Conservation (phyloP, 345 rosid species). For the Eucalyptus polybractea region DNA sequence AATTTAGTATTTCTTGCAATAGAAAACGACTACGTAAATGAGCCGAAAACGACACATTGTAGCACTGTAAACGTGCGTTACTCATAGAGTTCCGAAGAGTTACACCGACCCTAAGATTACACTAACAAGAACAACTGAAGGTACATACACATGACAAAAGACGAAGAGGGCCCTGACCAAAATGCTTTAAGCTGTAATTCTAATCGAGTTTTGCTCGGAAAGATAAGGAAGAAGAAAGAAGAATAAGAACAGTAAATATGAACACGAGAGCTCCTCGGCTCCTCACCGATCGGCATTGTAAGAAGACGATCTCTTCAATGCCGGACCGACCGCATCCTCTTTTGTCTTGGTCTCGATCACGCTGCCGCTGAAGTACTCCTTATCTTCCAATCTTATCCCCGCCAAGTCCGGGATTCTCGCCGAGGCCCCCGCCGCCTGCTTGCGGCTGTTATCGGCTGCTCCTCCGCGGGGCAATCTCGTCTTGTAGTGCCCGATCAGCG, state of each 20-base stretch:
- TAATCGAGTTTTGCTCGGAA: neutral
- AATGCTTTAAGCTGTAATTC: neutral
- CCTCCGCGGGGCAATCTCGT: slow-evolving; percentile 47
- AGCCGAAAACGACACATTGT: neutral
- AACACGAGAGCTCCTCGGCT: neutral
- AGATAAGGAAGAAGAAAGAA: neutral
- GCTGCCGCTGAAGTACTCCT: slow-evolving; percentile 93
- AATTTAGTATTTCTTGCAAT: neutral
- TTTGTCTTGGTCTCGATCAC: slow-evolving; percentile 68
- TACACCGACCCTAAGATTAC: neutral
- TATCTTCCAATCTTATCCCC: slow-evolving; percentile 65
- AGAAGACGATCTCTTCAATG: slow-evolving; percentile 72
- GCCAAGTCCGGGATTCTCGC: slow-evolving; percentile 18
- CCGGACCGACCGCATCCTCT: slow-evolving; percentile 3
- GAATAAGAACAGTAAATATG: neutral
- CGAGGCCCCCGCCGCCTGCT: slow-evolving; percentile 12
- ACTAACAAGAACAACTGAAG: neutral
- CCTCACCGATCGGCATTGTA: slow-evolving; percentile 71
- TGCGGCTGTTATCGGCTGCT: slow-evolving; percentile 8
- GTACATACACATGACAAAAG: neutral
- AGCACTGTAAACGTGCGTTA: neutral
- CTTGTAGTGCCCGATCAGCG: slow-evolving; percentile 35
- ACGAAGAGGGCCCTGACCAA: neutral
- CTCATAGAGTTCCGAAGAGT: neutral
- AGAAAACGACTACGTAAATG: neutral